Percentiles rank a stretch among this genome's conserved stretches.
phyloP scores from a whole-genome alignment of 2,329 filamentous ascomycete species.

The Geosmithia flava region DNA sequence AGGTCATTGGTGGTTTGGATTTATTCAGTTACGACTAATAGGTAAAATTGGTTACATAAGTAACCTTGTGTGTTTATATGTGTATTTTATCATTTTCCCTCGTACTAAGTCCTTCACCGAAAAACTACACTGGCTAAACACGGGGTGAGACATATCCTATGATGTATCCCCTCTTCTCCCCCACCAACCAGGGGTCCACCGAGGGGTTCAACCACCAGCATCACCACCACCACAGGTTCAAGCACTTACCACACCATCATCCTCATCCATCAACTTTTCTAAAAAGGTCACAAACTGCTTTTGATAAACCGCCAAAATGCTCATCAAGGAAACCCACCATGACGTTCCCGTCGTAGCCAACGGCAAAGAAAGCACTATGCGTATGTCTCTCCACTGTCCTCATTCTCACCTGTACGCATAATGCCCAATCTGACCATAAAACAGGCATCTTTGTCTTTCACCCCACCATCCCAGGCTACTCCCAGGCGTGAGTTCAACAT shows the following conservation, averaged over 20 bases:
- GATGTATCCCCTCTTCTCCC: background rate
- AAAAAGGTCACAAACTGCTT: too few relatives aligned
- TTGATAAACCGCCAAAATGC: slow-evolving; percentile 25
- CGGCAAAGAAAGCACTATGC: slow-evolving; percentile 42
- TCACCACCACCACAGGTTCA: background rate
- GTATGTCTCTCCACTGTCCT: slow-evolving; percentile 16
- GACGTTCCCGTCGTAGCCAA: slow-evolving; percentile 38
- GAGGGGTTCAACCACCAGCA: background rate
- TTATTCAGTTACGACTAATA: too few relatives aligned
- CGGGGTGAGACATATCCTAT: background rate
- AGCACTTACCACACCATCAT: too few relatives aligned
- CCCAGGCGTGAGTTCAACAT: slow-evolving; percentile 54
- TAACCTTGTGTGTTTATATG: too few relatives aligned
- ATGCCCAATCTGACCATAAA: background rate
- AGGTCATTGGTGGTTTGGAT: too few relatives aligned
- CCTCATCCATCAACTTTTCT: background rate
- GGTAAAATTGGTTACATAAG: too few relatives aligned
- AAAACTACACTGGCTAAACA: background rate
- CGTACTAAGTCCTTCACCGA: too few relatives aligned
- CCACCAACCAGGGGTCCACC: background rate
- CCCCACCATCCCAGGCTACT: slow-evolving; percentile 72
- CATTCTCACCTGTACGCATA: slow-evolving; percentile 2
- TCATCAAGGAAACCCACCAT: slow-evolving; percentile 39
- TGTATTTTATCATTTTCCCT: too few relatives aligned
- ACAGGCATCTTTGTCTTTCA: slow-evolving; percentile 83